Conservation (phyloP, 148 eudicot genomes). For the Rhododendron kiyosumense region DNA sequence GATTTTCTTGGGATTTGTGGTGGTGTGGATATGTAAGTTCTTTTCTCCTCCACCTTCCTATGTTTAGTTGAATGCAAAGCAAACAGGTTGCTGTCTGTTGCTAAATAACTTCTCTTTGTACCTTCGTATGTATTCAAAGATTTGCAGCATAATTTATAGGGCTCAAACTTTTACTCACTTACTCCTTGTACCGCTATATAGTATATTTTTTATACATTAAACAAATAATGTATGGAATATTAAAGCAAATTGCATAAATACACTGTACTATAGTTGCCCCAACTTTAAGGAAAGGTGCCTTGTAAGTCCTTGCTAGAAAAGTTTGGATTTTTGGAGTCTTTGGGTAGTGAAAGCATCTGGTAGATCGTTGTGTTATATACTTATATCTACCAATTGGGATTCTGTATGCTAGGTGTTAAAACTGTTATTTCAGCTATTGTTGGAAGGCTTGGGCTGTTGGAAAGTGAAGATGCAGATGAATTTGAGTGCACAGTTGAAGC, state of each 20-base stretch:
- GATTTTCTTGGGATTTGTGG: neutral
- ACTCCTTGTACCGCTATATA: neutral
- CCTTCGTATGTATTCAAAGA: neutral
- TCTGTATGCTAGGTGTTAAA: constrained; percentile 42
- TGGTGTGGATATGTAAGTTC: neutral
- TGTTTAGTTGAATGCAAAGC: neutral
- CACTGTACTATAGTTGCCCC: neutral
- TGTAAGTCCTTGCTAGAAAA: neutral
- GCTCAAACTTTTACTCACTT: neutral
- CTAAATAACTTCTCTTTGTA: neutral
- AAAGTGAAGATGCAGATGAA: constrained; percentile 68
- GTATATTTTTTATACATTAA: neutral
- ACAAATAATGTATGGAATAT: neutral
- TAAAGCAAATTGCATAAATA: neutral
- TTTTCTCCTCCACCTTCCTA: neutral
- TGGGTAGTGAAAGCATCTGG: neutral
- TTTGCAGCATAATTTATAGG: neutral
- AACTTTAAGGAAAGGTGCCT: neutral
- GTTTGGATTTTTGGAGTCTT: neutral
- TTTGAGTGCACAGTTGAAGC: constrained; percentile 88
- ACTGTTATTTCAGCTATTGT: constrained; percentile 56
- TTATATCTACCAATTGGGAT: neutral
- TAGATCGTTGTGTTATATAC: neutral
- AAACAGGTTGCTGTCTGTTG: neutral
- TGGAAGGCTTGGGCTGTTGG: constrained; percentile 45